Evolutionary conservation across 140 eudicot genomes (phyloP), one percentile per base, ranked within the genome.

Genomic region (Senecio squalidus): DNA sequence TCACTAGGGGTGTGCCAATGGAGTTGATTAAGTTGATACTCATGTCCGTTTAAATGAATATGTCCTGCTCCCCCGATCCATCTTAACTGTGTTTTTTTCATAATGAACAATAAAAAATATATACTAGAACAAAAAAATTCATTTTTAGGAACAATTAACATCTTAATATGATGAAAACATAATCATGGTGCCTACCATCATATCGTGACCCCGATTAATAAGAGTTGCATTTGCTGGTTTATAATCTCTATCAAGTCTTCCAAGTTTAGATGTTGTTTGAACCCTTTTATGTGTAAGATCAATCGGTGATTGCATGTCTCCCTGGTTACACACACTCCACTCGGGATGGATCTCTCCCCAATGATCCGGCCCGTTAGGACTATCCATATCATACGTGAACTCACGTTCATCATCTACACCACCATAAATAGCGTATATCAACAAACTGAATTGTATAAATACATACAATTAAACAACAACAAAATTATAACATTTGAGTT

Each of bases 1-100:
- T 83, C 93, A 10, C 79, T 66, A 72, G 93, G 87, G 0, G 86
- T 68, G 64, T 83, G 93, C 93, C 93, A 83, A 64, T 83, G 93
- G 21, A 55, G 58, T 41, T 76, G 84, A 13, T 62, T 67, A 18
- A 83, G 77, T 29, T 62, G 50, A 67, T 68, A 83, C 23, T 44
- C 43, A 2, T 64, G 70, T 29, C 79, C 83, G 30, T 83, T 80
- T 16, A 83, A 73, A 16, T 53, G 27, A 39, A 83, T 62, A 26
- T 76, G 46, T 22, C 93, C 85, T 2, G 76, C 86, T 38, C 55
- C 67, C 41, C 17, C 64, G 26, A 46, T 24, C 81, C 81, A 83
- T 40, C 64, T 60, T 47, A 83, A 41, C 93, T 83, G 50, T 44
- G 5, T 44, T 44, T 0, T 14, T 43, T 17, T 2, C 24, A 0